phyloP scores from a whole-genome alignment of 768 basidiomycete genomes.

The Vararia minispora region DNA sequence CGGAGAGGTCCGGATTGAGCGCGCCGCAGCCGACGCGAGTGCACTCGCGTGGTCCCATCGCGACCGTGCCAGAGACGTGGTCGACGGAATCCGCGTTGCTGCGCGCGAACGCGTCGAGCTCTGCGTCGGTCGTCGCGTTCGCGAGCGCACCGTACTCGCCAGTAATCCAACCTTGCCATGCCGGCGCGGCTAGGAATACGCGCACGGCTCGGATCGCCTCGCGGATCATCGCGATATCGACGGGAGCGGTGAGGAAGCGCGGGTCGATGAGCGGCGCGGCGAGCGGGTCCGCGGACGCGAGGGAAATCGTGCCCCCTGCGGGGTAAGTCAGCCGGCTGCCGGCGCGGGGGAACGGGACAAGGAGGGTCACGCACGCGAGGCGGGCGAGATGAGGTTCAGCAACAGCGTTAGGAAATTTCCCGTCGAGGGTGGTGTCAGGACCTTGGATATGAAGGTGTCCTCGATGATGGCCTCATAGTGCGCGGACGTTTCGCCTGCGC shows the following conservation, averaged over 20 bases:
- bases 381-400: slow-evolving; percentile 1
- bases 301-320: slow-evolving; percentile 15
- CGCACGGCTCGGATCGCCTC: slow-evolving; percentile 2
- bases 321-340: background rate
- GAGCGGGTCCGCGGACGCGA: slow-evolving; percentile 16
- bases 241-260: slow-evolving; percentile 1
- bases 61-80: slow-evolving; percentile 25
- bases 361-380: slow-evolving; percentile 3
- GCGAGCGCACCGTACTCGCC: slow-evolving; percentile 1
- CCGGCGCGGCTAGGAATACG: slow-evolving; percentile 1
- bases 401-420: slow-evolving; percentile 1
- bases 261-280: slow-evolving; percentile 17
- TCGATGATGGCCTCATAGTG: slow-evolving; percentile 6
- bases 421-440: background rate
- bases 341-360: background rate
- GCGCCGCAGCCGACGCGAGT: slow-evolving; percentile 22
- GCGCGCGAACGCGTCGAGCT: slow-evolving; percentile 13
- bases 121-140: slow-evolving; percentile 8
- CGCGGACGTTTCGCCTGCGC: background rate
- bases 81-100: slow-evolving; percentile 12
- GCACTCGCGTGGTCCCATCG: slow-evolving; percentile 27
- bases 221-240: slow-evolving; percentile 5
- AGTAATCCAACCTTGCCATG: slow-evolving; percentile 3
- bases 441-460: slow-evolving; percentile 1
- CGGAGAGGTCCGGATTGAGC: slow-evolving; percentile 29